Percentiles rank a stretch among this genome's conserved stretches.
These are phyloP conservation scores for Metschnikowia continentalis DNA, from an alignment of 805 yeast genomes.

Conservation along the genomic window DNA sequence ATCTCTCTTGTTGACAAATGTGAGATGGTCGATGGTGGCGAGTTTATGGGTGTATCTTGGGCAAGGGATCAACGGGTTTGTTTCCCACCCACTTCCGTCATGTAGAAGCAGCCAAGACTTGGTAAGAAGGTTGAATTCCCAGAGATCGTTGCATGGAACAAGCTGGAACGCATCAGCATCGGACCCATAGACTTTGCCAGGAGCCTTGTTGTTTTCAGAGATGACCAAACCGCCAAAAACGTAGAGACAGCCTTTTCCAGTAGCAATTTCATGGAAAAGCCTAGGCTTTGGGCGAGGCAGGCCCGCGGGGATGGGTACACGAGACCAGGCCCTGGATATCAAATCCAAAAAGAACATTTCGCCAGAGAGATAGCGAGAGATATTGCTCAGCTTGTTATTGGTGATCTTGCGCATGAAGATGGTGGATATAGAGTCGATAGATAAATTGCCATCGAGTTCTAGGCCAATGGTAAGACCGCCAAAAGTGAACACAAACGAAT, in stretches of 20 bases:
- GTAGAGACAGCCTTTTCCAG: slow-evolving; percentile 48
- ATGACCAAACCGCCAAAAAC: slow-evolving; percentile 62
- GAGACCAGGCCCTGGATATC: slow-evolving; percentile 55
- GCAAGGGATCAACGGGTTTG: slow-evolving; percentile 21
- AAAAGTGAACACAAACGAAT: slow-evolving; percentile 57
- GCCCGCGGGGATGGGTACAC: slow-evolving; percentile 26
- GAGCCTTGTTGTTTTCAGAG: slow-evolving; percentile 8
- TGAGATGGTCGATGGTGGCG: slow-evolving; percentile 36
- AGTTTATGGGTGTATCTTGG: slow-evolving; percentile 54
- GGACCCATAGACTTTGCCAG: background rate
- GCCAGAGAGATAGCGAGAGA: slow-evolving; percentile 48
- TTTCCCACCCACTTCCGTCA: slow-evolving; percentile 28
- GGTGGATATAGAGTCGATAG: slow-evolving; percentile 35
- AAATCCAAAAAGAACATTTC: slow-evolving; percentile 60
- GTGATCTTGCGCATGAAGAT: slow-evolving; percentile 32
- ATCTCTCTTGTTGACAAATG: slow-evolving; percentile 32
- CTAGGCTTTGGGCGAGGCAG: slow-evolving; percentile 41
- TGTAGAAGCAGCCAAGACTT: slow-evolving; percentile 52
- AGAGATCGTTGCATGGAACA: slow-evolving; percentile 57
- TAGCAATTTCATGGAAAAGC: slow-evolving; percentile 55
- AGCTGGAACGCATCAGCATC: slow-evolving; percentile 24
- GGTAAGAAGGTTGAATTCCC: slow-evolving; percentile 58
- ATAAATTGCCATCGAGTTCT: slow-evolving; percentile 36
- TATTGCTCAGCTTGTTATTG: slow-evolving; percentile 22
- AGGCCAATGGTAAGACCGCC: slow-evolving; percentile 69